Conservation (phyloP, 2,329 filamentous ascomycete species). For the Colletotrichum sp. region DNA sequence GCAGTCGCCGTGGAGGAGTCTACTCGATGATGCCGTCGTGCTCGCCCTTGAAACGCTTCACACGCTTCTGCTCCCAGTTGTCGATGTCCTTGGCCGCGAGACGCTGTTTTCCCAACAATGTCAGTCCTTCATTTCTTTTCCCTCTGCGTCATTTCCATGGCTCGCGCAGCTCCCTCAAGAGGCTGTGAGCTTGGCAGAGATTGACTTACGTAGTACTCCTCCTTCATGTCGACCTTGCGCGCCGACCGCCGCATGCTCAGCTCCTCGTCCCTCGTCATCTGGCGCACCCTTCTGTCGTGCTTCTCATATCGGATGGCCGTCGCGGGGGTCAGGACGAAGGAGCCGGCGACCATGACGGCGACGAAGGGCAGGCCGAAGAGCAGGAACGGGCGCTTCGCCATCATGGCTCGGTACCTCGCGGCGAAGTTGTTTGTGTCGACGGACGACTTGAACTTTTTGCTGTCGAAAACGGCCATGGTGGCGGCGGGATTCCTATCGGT, state of each 20-base stretch:
- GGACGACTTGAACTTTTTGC: constrained; percentile 73
- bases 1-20: not conserved
- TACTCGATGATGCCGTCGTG: constrained; percentile 77
- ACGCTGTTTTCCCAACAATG: constrained; percentile 59
- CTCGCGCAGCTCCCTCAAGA: not conserved
- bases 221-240: constrained; percentile 78
- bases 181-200: not conserved
- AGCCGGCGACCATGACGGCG: constrained; percentile 85
- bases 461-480: constrained; percentile 68
- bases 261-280: constrained; percentile 85
- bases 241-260: constrained; percentile 77
- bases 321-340: constrained; percentile 92
- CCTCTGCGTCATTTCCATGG: constrained; percentile 16
- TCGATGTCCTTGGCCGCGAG: constrained; percentile 90
- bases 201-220: constrained; percentile 81
- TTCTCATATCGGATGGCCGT: constrained; percentile 94
- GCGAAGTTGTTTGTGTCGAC: constrained; percentile 73
- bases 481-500: not conserved
- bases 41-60: constrained; percentile 88
- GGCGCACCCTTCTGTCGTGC: constrained; percentile 87
- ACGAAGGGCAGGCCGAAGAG: constrained; percentile 96
- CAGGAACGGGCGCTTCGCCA: constrained; percentile 84
- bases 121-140: constrained; percentile 26
- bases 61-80: constrained; percentile 95
- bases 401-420: constrained; percentile 74